phyloP scores from a whole-genome alignment of 1,284 basidiomycete genomes.

The Sporisorium reilianum region DNA sequence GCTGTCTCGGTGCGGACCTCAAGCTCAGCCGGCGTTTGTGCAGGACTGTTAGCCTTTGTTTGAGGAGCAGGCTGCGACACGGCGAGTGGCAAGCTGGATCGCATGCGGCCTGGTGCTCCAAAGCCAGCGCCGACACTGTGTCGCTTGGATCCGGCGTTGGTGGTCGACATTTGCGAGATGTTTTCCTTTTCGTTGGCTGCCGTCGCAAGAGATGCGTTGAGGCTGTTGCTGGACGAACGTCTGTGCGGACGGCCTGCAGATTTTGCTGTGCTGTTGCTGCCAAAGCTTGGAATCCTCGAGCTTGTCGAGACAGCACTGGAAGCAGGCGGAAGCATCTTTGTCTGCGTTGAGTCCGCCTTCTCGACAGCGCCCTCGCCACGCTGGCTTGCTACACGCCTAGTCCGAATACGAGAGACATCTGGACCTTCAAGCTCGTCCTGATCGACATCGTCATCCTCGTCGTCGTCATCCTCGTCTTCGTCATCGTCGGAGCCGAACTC shows the following conservation, averaged over 20 bases:
- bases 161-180: conserved; percentile 3
- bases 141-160: conserved; percentile 3
- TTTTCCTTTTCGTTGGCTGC: conserved; percentile 29
- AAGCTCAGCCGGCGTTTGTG: not conserved
- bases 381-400: conserved; percentile 7
- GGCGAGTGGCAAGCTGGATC: conserved; percentile 32
- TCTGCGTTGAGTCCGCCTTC: not conserved
- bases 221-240: conserved; percentile 22
- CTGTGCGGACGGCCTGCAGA: not conserved
- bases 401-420: conserved; percentile 38
- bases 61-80: conserved; percentile 15
- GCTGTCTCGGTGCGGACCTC: not conserved
- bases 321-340: conserved; percentile 4
- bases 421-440: conserved; percentile 21
- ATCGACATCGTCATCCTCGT: conserved; percentile 6
- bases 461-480: conserved; percentile 10
- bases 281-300: conserved; percentile 34
- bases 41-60: not conserved
- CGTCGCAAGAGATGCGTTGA: not conserved
- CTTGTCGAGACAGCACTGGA: not conserved
- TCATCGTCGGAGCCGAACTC: conserved; percentile 1
- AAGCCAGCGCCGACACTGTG: conserved; percentile 10
- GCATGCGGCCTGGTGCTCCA: conserved; percentile 3
- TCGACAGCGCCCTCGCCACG: not conserved
- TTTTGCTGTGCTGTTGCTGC: conserved; percentile 3